These are phyloP conservation scores for Diatrype stigma DNA, from an alignment of 2,329 filamentous ascomycete species.

Conservation along the genomic window DNA sequence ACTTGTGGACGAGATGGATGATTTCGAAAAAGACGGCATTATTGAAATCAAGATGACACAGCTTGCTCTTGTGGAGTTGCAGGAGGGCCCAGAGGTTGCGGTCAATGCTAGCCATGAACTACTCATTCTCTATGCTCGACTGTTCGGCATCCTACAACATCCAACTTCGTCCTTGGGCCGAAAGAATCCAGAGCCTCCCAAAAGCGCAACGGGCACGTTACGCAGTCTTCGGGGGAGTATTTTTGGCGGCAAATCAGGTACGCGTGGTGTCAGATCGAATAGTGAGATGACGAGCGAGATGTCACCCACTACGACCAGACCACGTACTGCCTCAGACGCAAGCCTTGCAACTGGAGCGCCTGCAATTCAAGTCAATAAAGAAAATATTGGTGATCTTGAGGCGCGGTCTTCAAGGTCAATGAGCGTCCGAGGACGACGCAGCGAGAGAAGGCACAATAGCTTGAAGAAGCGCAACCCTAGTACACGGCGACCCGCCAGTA, in stretches of 20 bases:
- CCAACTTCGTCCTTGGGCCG: slow-evolving; percentile 33
- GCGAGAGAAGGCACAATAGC: slow-evolving; percentile 46
- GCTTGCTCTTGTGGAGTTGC: slow-evolving; percentile 73
- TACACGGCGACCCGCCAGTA: slow-evolving; percentile 40
- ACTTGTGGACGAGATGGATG: slow-evolving; percentile 74
- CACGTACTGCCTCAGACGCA: slow-evolving; percentile 39
- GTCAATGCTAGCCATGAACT: slow-evolving; percentile 87
- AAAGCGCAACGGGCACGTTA: slow-evolving; percentile 66
- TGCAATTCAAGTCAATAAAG: slow-evolving; percentile 72
- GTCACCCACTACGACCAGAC: slow-evolving; percentile 30
- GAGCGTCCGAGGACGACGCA: slow-evolving; percentile 38
- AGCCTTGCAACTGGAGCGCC: slow-evolving; percentile 56
- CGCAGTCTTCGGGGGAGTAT: slow-evolving; percentile 71
- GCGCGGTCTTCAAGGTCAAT: slow-evolving; percentile 31
- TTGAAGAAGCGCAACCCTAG: slow-evolving; percentile 51
- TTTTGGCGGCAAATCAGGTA: slow-evolving; percentile 54
- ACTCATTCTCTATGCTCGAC: slow-evolving; percentile 71
- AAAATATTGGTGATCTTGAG: slow-evolving; percentile 47
- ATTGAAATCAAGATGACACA: slow-evolving; percentile 97
- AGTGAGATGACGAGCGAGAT: slow-evolving; percentile 13
- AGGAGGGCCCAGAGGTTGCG: slow-evolving; percentile 78
- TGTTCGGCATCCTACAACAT: slow-evolving; percentile 62
- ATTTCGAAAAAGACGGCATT: slow-evolving; percentile 78
- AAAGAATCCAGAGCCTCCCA: slow-evolving; percentile 49
- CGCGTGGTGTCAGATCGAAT: neutral